These are phyloP conservation scores for Barnettozyma salicaria DNA, from an alignment of 805 yeast genomes.

Conservation along the genomic window DNA sequence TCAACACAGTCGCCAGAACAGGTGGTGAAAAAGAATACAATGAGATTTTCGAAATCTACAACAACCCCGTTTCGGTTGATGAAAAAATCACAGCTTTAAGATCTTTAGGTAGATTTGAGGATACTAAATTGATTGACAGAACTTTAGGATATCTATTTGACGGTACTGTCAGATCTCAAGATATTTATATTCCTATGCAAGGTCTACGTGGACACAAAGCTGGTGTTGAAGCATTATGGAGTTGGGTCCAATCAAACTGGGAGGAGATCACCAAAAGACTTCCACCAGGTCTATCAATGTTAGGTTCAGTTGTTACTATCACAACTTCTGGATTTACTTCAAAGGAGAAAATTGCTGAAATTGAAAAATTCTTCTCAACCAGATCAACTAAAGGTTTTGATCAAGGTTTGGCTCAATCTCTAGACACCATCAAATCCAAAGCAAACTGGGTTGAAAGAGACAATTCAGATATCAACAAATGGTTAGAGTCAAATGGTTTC, in stretches of 20 bases:
- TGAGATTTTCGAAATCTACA: slow-evolving; percentile 52
- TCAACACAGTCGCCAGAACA: slow-evolving; percentile 54
- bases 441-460: slow-evolving; percentile 57
- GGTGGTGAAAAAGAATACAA: slow-evolving; percentile 64
- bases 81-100: slow-evolving; percentile 67
- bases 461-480: slow-evolving; percentile 37
- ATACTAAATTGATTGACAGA: slow-evolving; percentile 45
- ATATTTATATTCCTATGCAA: slow-evolving; percentile 68
- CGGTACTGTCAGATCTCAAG: slow-evolving; percentile 62
- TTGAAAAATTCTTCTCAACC: slow-evolving; percentile 43
- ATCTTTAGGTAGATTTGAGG: slow-evolving; percentile 58
- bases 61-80: slow-evolving; percentile 53
- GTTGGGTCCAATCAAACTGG: slow-evolving; percentile 73
- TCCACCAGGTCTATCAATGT: slow-evolving; percentile 78
- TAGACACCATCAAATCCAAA: slow-evolving; percentile 54
- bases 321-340: slow-evolving; percentile 58
- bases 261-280: slow-evolving; percentile 55
- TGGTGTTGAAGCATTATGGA: slow-evolving; percentile 68
- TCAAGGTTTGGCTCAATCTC: slow-evolving; percentile 57
- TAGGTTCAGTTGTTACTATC: slow-evolving; percentile 65
- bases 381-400: slow-evolving; percentile 60
- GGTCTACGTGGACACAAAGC: slow-evolving; percentile 58
- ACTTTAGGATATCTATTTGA: slow-evolving; percentile 52
- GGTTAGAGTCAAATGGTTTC: slow-evolving; percentile 38
- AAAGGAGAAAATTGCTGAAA: slow-evolving; percentile 43